Evolutionary conservation across 805 yeast genomes (phyloP), one percentile per base, ranked within the genome.

Genomic region (Tetrapisispora namnaoensis): DNA sequence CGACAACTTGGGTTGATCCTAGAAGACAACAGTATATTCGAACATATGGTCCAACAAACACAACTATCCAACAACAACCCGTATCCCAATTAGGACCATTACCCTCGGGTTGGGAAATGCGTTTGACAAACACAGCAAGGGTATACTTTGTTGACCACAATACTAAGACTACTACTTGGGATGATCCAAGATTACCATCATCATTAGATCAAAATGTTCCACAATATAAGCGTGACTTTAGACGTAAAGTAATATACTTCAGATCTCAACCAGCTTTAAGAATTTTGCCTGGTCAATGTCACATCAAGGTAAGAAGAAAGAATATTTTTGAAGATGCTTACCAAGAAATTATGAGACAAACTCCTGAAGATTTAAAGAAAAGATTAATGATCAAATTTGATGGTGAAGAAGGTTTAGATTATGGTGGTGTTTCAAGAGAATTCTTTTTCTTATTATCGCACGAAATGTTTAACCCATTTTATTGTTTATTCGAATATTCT

Each of bases 51-150:
- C 90, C 78, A 69, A 75, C 76, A 53, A 71, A 80, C 60, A 84
- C 96, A 4, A 88, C 96, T 20, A 88, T 91, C 57, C 96, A 90
- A 71, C 98, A 93, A 60, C 99, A 93, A 72, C 96, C 98, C 30
- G 96, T 93, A 13, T 85, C 95, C 41, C 98, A 95, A 64, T 76
- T 93, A 68, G 99, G 99, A 17, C 99, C 99, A 47, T 75, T 93
- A 63, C 99, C 99, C 44, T 81, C 91, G 48, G 99, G 99, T 48
- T 93, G 99, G 99, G 99, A 93, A 73, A 93, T 93, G 99, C 85
- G 99, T 70, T 78, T 93, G 63, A 95, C 99, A 40, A 93, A 93
- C 69, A 93, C 99, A 1, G 97, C 99, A 10, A 80, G 99, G 67
- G 99, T 93, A 21, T 93, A 93, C 68, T 93, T 93, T 68, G 99